Evolutionary conservation across 768 basidiomycete species (phyloP).

Genomic region (Psilocybe tampanensis): DNA sequence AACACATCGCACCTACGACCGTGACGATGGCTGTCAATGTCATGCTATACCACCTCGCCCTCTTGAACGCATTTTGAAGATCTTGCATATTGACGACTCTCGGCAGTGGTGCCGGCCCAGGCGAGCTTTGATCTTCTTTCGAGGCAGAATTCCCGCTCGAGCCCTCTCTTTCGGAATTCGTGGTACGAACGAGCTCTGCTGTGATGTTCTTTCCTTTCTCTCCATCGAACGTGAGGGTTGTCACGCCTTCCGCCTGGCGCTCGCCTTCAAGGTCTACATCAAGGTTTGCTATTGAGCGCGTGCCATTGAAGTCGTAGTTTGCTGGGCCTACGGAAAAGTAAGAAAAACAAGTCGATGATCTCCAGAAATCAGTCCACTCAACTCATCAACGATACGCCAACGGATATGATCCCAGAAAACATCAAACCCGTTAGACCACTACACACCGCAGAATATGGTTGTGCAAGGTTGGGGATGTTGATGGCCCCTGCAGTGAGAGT

Average conservation of each 20-base stretch:
- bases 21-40: slow-evolving; percentile 34
- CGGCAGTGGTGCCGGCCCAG: too few relatives aligned
- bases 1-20: slow-evolving; percentile 35
- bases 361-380: slow-evolving; percentile 2
- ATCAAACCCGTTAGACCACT: slow-evolving; percentile 39
- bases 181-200: not conserved
- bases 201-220: not conserved
- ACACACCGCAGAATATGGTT: slow-evolving; percentile 41
- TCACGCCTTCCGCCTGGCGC: slow-evolving; percentile 6
- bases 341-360: not conserved
- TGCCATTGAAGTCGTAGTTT: slow-evolving; percentile 39
- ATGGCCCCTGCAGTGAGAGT: slow-evolving; percentile 40
- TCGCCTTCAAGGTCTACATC: slow-evolving; percentile 17
- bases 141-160: not conserved
- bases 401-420: slow-evolving; percentile 38
- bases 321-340: slow-evolving; percentile 25
- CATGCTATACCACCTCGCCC: slow-evolving; percentile 33
- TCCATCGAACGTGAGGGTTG: too few relatives aligned
- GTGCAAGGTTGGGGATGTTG: slow-evolving; percentile 36
- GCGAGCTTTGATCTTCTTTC: not conserved
- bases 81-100: slow-evolving; percentile 20
- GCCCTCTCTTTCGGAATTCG: too few relatives aligned
- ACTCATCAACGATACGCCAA: slow-evolving; percentile 38
- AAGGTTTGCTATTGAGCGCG: slow-evolving; percentile 34
- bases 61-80: slow-evolving; percentile 31